Conservation (phyloP, 176 grass and related monocot genomes). For the Rhipidocladum racemiflorum region DNA sequence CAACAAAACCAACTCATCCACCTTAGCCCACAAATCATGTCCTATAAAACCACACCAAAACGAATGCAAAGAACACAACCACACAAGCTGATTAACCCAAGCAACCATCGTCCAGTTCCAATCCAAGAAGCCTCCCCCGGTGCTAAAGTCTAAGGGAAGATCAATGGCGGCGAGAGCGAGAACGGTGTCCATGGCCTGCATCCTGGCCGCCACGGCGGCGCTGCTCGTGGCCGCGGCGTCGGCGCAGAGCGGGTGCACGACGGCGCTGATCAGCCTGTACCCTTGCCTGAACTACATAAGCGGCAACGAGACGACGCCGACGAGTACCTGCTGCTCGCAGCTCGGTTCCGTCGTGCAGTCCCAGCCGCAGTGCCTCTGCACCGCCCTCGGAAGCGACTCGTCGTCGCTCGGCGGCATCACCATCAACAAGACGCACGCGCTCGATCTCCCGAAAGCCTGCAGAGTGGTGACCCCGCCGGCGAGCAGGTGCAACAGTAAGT, state of each 20-base stretch:
- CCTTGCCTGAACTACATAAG: slow-evolving; percentile 91
- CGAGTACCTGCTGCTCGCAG: slow-evolving; percentile 61
- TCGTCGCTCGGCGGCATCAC: slow-evolving; percentile 49
- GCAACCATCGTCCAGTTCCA: background rate
- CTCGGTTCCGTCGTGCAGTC: slow-evolving; percentile 56
- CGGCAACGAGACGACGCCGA: slow-evolving; percentile 57
- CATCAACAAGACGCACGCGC: slow-evolving; percentile 64
- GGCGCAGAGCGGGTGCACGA: slow-evolving; percentile 65
- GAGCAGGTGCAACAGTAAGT: slow-evolving; percentile 65
- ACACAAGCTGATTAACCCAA: background rate
- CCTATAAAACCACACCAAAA: slow-evolving; percentile 6
- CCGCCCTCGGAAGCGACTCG: slow-evolving; percentile 44
- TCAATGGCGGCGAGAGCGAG: slow-evolving; percentile 23
- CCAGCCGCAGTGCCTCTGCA: slow-evolving; percentile 72
- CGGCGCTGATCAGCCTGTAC: slow-evolving; percentile 58
- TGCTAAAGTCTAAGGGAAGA: background rate
- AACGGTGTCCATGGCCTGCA: background rate
- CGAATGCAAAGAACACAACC: background rate
- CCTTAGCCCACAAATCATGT: background rate
- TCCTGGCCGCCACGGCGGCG: slow-evolving; percentile 10
- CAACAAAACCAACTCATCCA: slow-evolving; percentile 22
- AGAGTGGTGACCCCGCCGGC: slow-evolving; percentile 64
- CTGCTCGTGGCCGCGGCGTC: slow-evolving; percentile 28
- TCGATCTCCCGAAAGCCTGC: slow-evolving; percentile 60
- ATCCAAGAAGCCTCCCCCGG: background rate